Base-by-base conservation (phyloP, 495 filamentous ascomycete species). In the Aspergillus indologenus region DNA sequence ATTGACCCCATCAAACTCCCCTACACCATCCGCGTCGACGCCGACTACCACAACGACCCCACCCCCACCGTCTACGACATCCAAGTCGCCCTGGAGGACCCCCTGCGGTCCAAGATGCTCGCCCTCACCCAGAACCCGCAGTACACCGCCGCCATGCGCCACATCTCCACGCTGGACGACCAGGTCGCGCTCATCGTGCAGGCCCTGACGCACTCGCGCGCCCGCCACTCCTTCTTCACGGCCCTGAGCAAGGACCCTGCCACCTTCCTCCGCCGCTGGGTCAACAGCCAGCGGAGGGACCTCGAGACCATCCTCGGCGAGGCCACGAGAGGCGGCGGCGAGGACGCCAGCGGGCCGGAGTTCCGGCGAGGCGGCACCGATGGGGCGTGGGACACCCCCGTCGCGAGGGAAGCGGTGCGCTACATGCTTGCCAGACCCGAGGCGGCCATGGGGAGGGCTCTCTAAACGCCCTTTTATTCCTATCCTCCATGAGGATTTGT, bases 11-110 rank as follows among this genome's bases (percentile, higher is more conserved):
- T 97, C 68, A 85, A 88, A 61, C 84, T 98, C 21, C 80, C 83
- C 26, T 98, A 97, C 77, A 98, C 91, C 42, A 95, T 98, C 71
- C 92, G 95, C 65, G 87, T 95, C 45, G 94, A 98, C 71, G 84
- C 89, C 66, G 84, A 88, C 12, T 94, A 91, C 75, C 87, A 94
- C 77, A 71, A 73, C 46, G 62, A 75, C 29, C 70, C 79, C 11
- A 71, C 73, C 26, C 87, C 87, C 1, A 96, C 90, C 24, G 79
- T 96, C 71, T 96, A 96, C 79, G 93, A 96, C 74, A 79, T 98
- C 61, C 86, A 82, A 61, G 89, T 98, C 61, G 81, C 85, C 23
- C 81, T 95, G n/a, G 88, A 91, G 64, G 89, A 95, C 71, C 90
- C 92, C 1, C 79, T 95, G 22, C 85, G 84, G 54, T 77, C 82